These are phyloP conservation scores for Fusarium sp. DNA, from an alignment of 2,329 filamentous ascomycete genomes.

Conservation along the genomic window DNA sequence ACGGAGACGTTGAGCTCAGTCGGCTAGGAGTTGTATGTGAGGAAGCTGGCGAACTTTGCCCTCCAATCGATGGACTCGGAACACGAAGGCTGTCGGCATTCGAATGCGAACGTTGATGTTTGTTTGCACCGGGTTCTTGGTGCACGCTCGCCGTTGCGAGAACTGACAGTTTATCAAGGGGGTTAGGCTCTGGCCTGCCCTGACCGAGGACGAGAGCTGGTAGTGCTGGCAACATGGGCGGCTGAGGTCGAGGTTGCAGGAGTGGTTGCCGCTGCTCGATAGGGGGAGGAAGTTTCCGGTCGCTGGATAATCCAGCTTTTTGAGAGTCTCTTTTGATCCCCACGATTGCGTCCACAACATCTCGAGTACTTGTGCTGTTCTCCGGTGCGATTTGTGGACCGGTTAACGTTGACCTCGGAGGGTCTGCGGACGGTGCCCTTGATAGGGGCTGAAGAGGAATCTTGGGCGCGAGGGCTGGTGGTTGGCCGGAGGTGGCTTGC, in stretches of 20 bases:
- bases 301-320: conserved; percentile 16
- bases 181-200: conserved; percentile 36
- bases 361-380: conserved; percentile 43
- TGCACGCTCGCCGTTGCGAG: conserved; percentile 56
- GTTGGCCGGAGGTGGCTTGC: conserved; percentile 28
- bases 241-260: conserved; percentile 44
- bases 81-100: conserved; percentile 45
- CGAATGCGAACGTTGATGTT: conserved; percentile 41
- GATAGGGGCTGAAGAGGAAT: conserved; percentile 43
- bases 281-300: conserved; percentile 25
- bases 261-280: conserved; percentile 42
- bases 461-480: conserved; percentile 31
- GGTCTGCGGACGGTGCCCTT: conserved; percentile 39
- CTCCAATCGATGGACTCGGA: conserved; percentile 40
- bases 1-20: conserved; percentile 44
- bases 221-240: conserved; percentile 35
- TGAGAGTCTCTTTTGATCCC: conserved; percentile 47
- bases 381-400: conserved; percentile 33
- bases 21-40: conserved; percentile 44
- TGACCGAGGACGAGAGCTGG: conserved; percentile 48
- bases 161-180: conserved; percentile 57
- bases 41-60: conserved; percentile 44
- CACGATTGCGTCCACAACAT: conserved; percentile 48
- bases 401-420: conserved; percentile 28
- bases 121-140: conserved; percentile 47